phyloP scores from a whole-genome alignment of 176 grass and related monocot genomes.

The Musa acuminata region DNA sequence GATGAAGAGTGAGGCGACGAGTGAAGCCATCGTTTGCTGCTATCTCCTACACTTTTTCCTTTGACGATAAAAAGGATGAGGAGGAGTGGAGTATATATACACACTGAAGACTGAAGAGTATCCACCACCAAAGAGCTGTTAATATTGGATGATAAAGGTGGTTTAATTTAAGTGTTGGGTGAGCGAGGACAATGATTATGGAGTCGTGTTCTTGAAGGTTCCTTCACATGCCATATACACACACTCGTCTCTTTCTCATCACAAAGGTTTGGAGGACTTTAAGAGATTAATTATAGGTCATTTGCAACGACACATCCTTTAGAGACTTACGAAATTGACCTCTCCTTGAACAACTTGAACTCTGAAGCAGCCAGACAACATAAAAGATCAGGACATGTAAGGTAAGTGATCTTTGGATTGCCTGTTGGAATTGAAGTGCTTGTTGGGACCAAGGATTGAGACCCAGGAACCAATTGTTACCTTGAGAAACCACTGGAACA shows the following conservation, averaged over 20 bases:
- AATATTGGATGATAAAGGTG: neutral
- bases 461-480: no score
- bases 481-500: no score
- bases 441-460: no score
- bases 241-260: neutral
- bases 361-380: no score
- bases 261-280: neutral
- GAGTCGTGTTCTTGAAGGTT: slow-evolving; percentile 2
- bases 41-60: neutral
- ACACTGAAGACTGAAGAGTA: neutral
- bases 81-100: neutral
- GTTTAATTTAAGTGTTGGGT: slow-evolving; percentile 4
- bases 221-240: neutral
- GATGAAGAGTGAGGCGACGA: neutral
- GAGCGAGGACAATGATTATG: neutral
- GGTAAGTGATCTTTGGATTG: no score
- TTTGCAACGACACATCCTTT: no score
- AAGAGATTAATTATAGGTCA: neutral
- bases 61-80: neutral
- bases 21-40: neutral
- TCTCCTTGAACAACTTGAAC: no score
- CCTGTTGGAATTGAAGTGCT: no score
- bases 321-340: no score
- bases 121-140: neutral
- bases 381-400: no score